Base-by-base conservation (phyloP, 495 filamentous ascomycete species). In the Glonium stellatum region DNA sequence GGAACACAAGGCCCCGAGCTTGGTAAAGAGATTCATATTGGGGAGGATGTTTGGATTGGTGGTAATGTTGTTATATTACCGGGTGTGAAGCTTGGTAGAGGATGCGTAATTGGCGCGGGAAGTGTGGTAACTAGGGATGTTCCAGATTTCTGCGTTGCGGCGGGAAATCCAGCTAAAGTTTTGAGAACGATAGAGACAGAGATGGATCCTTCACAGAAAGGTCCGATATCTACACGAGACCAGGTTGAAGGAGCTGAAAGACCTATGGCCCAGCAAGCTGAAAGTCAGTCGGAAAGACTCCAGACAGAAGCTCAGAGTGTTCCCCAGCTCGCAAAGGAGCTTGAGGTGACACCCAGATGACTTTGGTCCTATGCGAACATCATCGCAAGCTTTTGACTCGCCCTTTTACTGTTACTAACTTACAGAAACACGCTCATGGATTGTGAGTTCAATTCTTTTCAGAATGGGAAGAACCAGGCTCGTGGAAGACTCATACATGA, bases 1-100 rank as follows among this genome's bases (percentile, higher is more conserved):
- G 89, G 91, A 0, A 83, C 79, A 1, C 69, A 80, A 42, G 91
- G 90, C 0, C 87, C 90, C 0, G 91, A 96, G 73, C 65, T 73
- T 23, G 91, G 90, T 0, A 83, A 80, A 57, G 85, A 87, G 18
- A 87, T 97, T 63, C 78, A 74, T 13, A 84, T 96, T 58, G 89
- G 85, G 0, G 88, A 95, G 65, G 92, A 96, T 70, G 93, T 89
- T 64, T 97, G 92, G 91, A 70, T 97, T 25, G 89, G 87, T 0
- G 91, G 91, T 0, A 86, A 86, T 69, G 89, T 87, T 9, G 80
- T 79, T 41, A 77, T 97, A 6, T 70, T 88, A 18, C 84, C 88
- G 0, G 92, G 92, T 0, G 88, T 97, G 23, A 92, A 77, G 6
- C 85, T 96, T 60, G 91, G 92, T 0, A 86, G 80, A 62, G 87